These are phyloP conservation scores for Corynespora cassiicola DNA, from an alignment of 2,329 filamentous ascomycete species.

Conservation along the genomic window DNA sequence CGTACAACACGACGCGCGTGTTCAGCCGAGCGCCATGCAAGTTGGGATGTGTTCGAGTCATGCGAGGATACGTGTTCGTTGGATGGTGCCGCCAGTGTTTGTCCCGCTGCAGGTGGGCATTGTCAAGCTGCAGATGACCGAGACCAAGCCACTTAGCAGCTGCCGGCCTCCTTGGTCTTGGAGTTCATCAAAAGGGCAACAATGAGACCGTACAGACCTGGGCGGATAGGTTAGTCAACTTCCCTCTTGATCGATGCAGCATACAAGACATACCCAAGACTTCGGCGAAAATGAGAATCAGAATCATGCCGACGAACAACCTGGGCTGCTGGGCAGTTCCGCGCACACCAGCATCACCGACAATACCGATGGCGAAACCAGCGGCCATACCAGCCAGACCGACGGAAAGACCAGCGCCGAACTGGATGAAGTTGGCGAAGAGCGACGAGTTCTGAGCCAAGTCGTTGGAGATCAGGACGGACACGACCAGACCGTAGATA, in stretches of 20 bases:
- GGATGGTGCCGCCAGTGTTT: slow-evolving; percentile 22
- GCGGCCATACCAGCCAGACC: slow-evolving; percentile 92
- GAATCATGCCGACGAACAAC: slow-evolving; percentile 96
- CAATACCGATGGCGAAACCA: slow-evolving; percentile 73
- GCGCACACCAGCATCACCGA: slow-evolving; percentile 83
- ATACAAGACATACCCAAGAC: slow-evolving; percentile 76
- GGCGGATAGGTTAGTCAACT: slow-evolving; percentile 7
- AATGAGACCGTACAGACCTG: slow-evolving; percentile 98
- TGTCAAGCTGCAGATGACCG: slow-evolving; percentile 34
- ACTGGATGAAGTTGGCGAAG: slow-evolving; percentile 60
- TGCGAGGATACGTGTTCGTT: slow-evolving; percentile 25
- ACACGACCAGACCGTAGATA: slow-evolving; percentile 74
- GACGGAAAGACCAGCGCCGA: slow-evolving; percentile 60
- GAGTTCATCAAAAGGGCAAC: slow-evolving; percentile 99
- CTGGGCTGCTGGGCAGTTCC: slow-evolving; percentile 84
- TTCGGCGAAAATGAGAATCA: slow-evolving; percentile 99
- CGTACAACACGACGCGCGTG: slow-evolving; percentile 40
- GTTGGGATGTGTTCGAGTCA: slow-evolving; percentile 17
- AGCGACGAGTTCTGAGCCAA: slow-evolving; percentile 55
- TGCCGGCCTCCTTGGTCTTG: slow-evolving; percentile 60
- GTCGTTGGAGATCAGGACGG: slow-evolving; percentile 62
- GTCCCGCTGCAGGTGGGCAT: slow-evolving; percentile 31
- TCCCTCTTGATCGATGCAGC: neutral
- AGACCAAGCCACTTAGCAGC: slow-evolving; percentile 21
- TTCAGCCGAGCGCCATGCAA: slow-evolving; percentile 32